These are phyloP conservation scores for Myrica gale DNA, from an alignment of 306 rosid species.

Conservation along the genomic window DNA sequence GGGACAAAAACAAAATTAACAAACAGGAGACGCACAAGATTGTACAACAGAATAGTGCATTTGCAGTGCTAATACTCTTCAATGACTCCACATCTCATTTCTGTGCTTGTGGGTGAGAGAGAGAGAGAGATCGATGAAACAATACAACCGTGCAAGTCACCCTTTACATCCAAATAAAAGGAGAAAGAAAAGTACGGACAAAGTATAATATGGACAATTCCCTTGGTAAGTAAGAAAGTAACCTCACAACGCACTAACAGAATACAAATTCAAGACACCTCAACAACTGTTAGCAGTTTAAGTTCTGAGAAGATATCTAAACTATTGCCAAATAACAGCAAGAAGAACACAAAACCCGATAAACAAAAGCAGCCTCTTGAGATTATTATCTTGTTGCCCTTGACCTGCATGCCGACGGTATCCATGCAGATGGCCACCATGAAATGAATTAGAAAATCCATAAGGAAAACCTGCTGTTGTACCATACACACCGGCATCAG, in stretches of 20 bases:
- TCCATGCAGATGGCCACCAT: slow-evolving; percentile 56
- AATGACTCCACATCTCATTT: not conserved
- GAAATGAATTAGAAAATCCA: slow-evolving; percentile 61
- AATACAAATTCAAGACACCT: slow-evolving; percentile 25
- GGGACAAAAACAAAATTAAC: not conserved
- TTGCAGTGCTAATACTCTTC: not conserved
- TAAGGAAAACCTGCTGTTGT: slow-evolving; percentile 52
- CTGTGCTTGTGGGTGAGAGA: not conserved
- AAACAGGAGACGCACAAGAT: not conserved
- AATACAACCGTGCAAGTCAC: slow-evolving; percentile 15
- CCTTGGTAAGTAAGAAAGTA: slow-evolving; percentile 10
- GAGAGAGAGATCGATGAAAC: not conserved
- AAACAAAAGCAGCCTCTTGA: slow-evolving; percentile 63
- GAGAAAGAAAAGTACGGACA: slow-evolving; percentile 13
- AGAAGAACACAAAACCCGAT: slow-evolving; percentile 52
- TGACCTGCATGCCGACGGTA: slow-evolving; percentile 47
- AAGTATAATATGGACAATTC: slow-evolving; percentile 41
- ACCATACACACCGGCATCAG: slow-evolving; percentile 57
- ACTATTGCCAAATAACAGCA: slow-evolving; percentile 69
- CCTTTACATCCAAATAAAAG: slow-evolving; percentile 22
- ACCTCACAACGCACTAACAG: slow-evolving; percentile 23
- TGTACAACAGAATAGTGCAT: not conserved
- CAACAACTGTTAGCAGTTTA: slow-evolving; percentile 12
- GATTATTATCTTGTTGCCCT: slow-evolving; percentile 64
- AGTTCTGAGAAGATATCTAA: slow-evolving; percentile 21